These are phyloP conservation scores for Periconia macrospinosa DNA, from an alignment of 2,329 filamentous ascomycete genomes.

Conservation along the genomic window DNA sequence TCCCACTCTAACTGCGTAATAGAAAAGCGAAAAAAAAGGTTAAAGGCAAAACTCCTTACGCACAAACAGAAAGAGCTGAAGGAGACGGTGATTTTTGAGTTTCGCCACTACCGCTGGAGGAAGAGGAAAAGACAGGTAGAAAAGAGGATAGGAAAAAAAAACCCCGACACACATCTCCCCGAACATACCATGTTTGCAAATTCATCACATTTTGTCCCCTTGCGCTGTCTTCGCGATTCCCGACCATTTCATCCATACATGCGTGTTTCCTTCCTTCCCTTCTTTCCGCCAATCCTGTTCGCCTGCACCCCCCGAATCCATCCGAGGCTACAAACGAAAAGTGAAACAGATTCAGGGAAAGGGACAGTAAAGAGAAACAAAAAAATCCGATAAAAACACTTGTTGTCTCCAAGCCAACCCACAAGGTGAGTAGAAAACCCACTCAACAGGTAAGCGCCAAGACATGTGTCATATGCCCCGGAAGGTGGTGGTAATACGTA, in stretches of 20 bases:
- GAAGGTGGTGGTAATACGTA: background rate
- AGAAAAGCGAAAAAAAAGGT: too few species aligned
- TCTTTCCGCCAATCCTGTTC: background rate
- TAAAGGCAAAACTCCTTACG: too few species aligned
- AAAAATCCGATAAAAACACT: background rate
- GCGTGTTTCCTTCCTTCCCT: background rate
- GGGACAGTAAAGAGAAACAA: background rate
- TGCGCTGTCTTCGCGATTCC: background rate
- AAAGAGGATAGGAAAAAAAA: too few species aligned
- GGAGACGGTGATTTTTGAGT: too few species aligned
- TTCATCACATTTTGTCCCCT: too few species aligned
- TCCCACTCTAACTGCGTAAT: too few species aligned
- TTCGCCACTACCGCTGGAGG: too few species aligned
- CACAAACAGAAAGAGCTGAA: too few species aligned
- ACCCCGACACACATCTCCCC: too few species aligned
- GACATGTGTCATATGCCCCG: background rate
- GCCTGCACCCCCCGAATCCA: background rate
- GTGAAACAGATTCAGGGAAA: background rate
- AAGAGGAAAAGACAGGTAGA: too few species aligned
- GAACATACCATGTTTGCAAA: too few species aligned
- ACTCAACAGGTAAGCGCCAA: background rate
- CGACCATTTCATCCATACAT: background rate
- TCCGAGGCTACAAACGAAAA: background rate
- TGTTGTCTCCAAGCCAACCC: background rate
- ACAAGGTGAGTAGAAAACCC: background rate